Conservation (phyloP, 164 flowering plant genomes). For the Piper longum region DNA sequence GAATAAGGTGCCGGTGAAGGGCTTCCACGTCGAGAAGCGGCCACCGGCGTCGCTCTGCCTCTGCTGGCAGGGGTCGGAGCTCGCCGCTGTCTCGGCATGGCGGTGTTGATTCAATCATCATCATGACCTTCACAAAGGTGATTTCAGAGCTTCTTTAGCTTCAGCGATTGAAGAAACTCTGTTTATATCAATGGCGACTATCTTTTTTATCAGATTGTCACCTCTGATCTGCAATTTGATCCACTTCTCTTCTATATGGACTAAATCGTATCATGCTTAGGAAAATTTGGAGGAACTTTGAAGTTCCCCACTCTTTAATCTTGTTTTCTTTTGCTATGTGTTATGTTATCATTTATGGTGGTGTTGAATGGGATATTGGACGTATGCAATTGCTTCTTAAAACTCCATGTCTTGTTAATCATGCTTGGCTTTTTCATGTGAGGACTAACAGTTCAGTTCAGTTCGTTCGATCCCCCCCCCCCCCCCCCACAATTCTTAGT, state of each 20-base stretch:
- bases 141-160: constrained; percentile 23
- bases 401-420: no score
- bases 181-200: no score
- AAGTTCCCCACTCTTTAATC: constrained; percentile 3
- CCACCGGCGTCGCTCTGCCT: constrained; percentile 54
- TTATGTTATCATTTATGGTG: no score
- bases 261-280: constrained; percentile 19
- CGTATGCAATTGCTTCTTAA: no score
- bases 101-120: constrained; percentile 34
- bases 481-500: no score
- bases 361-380: no score
- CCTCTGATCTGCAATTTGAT: no score
- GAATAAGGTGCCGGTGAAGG: constrained; percentile 52
- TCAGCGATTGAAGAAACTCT: constrained; percentile 9
- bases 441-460: no score
- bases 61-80: constrained; percentile 75
- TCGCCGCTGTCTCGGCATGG: constrained; percentile 81
- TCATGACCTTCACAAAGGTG: constrained; percentile 1
- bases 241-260: not conserved
- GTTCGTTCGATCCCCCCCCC: no score
- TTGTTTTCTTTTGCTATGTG: no score
- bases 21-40: constrained; percentile 82
- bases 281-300: constrained; percentile 30
- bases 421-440: no score
- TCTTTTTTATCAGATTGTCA: no score